Evolutionary conservation across 305 asterid species (phyloP).

Genomic region (Fraxinus paxiana): DNA sequence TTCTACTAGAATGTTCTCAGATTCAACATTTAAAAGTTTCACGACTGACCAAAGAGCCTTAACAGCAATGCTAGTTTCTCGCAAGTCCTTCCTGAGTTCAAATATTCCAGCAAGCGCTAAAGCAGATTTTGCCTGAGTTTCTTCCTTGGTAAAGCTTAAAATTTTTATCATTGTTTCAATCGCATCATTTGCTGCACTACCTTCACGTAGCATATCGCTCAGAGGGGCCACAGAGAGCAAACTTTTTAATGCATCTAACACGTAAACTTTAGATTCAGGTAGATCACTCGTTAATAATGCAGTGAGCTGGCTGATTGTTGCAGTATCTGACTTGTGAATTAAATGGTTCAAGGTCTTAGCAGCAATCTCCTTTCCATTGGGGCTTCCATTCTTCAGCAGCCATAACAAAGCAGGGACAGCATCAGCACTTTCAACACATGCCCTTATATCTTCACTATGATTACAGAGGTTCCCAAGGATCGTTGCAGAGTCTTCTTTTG

Average conservation of each 20-base stretch:
- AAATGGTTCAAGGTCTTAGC: slow-evolving; percentile 93
- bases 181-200: slow-evolving; percentile 98
- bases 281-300: slow-evolving; percentile 85
- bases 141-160: slow-evolving; percentile 74
- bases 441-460: slow-evolving; percentile 99
- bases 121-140: slow-evolving; percentile 93
- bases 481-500: slow-evolving; percentile 97
- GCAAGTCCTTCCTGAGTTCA: slow-evolving; percentile 83
- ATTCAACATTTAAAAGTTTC: slow-evolving; percentile 65
- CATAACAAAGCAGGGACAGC: slow-evolving; percentile 97
- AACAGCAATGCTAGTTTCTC: slow-evolving; percentile 72
- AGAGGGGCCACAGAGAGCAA: slow-evolving; percentile 87
- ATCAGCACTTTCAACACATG: slow-evolving; percentile 99
- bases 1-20: slow-evolving; percentile 64
- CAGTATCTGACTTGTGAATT: slow-evolving; percentile 98
- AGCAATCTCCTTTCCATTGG: slow-evolving; percentile 96
- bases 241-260: slow-evolving; percentile 85
- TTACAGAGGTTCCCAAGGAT: slow-evolving; percentile 97
- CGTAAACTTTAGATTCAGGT: slow-evolving; percentile 94
- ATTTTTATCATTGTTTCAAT: slow-evolving; percentile 88
- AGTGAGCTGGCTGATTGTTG: slow-evolving; percentile 97
- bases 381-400: slow-evolving; percentile 93
- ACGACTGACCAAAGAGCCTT: slow-evolving; percentile 61
- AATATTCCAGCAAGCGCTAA: slow-evolving; percentile 85
- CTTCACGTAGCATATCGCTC: slow-evolving; percentile 80